These are phyloP conservation scores for Loxodes magnus DNA, from an alignment of 73 alveolate species.

Conservation along the genomic window DNA sequence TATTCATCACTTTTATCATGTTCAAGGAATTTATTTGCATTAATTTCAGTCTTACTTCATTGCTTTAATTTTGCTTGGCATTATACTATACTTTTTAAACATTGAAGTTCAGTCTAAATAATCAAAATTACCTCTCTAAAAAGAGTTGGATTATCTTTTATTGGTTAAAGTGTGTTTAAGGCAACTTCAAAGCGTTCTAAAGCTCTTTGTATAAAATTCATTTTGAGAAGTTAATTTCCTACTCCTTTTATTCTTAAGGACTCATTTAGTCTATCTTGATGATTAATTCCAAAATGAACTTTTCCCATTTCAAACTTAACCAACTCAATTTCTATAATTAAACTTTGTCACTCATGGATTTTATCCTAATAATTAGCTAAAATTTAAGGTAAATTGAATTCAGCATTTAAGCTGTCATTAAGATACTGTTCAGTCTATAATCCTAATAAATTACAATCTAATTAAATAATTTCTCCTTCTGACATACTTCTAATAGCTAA, in stretches of 20 bases:
- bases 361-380: background rate
- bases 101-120: background rate
- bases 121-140: background rate
- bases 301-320: conserved; percentile 8
- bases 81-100: conserved; percentile 1
- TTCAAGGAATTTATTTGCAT: conserved; percentile 11
- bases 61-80: background rate
- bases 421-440: conserved; percentile 1
- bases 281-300: background rate
- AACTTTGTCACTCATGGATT: background rate
- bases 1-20: background rate
- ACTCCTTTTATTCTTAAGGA: conserved; percentile 9
- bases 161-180: background rate
- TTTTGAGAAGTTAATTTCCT: conserved; percentile 7
- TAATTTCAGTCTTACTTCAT: conserved; percentile 7
- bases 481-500: conserved; percentile 1
- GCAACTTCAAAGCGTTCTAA: conserved; percentile 13
- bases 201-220: background rate
- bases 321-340: background rate
- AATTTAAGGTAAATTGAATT: background rate
- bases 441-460: conserved; percentile 9
- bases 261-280: conserved; percentile 1
- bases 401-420: conserved; percentile 5
- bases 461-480: conserved; percentile 9
- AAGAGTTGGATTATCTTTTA: conserved; percentile 1